Percentiles rank a stretch among this genome's conserved stretches.
These are phyloP conservation scores for Aspergillus tubingensis DNA, from an alignment of 2,329 filamentous ascomycete species.

Conservation along the genomic window DNA sequence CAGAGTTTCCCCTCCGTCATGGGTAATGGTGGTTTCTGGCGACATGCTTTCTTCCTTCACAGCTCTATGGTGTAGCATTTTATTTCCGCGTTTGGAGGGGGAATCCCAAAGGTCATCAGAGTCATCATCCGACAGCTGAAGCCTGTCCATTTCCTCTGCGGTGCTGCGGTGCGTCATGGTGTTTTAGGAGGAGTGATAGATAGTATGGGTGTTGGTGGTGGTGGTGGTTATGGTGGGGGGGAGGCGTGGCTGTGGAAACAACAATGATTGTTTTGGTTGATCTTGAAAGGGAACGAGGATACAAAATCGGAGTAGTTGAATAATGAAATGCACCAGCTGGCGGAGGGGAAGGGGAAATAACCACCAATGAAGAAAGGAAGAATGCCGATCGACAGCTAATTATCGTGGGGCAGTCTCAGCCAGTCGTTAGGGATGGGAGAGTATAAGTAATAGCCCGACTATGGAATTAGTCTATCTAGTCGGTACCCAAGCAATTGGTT, in stretches of 20 bases:
- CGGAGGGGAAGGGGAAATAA: background rate
- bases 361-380: background rate
- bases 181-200: background rate
- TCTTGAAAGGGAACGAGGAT: background rate
- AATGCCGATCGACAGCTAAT: background rate
- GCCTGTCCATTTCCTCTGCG: conserved; percentile 54
- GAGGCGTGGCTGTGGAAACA: background rate
- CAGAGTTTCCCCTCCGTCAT: conserved; percentile 53
- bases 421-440: background rate
- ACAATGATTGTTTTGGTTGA: background rate
- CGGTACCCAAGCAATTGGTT: no score
- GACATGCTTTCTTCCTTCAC: conserved; percentile 42
- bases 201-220: background rate
- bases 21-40: conserved; percentile 32
- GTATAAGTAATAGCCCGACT: no score
- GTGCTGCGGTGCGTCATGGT: conserved; percentile 39
- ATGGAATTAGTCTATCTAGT: no score
- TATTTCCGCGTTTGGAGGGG: conserved; percentile 48
- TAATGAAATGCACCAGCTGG: background rate
- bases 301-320: background rate
- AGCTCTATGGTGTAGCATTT: conserved; percentile 32
- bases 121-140: conserved; percentile 57
- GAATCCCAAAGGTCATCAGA: conserved; percentile 62
- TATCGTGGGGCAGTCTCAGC: conserved; percentile 7
- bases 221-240: background rate